Base-by-base conservation (phyloP, 2,329 filamentous ascomycete species). In the Alternaria gaisen region DNA sequence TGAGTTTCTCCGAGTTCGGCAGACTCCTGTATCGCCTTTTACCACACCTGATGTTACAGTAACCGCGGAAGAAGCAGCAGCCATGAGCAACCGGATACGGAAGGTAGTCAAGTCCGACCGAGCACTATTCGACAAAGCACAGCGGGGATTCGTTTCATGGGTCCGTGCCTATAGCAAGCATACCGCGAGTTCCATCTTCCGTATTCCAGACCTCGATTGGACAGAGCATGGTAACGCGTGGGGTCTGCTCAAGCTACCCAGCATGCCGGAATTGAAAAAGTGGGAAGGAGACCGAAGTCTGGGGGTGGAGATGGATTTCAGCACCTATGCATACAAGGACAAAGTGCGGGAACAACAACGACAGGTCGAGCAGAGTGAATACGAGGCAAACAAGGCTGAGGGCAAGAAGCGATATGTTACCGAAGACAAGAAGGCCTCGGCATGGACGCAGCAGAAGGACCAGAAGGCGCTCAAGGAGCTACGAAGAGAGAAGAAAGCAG, bases 121-220 rank as follows among this genome's bases (percentile, higher is more conserved):
- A 24, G 87, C 88, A 26, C 75, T 95, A 11, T 90, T 95, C 76
- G 93, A 97, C 77, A 95, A 97, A 72, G 93, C 91, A 0, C 93
- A 97, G 74, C 89, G 90, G 63, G 95, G 90, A 0, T 98, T 99
- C 70, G 94, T 98, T 22, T 94, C 91, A 74, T 98, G 93, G 91
- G 88, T 97, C 1, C 88, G 93, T 74, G 91, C 92, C 68, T 98
- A 98, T 80, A 91, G 88, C 74, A 96, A 95, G 72, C 95, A 98
- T 73, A 89, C 94, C 67, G 93, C 94, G 1, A 90, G 88, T 61
- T 96, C 93, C 72, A 98, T 99, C 68, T 99, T 99, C 83, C 88
- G 91, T 11, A 83, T 93, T 2, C 78, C 84, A 3, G 93, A 96
- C 71, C 84, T 97, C 16, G 90, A 97, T 77, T 99, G 95, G 95